Percentiles rank a stretch among this genome's conserved stretches.
Conservation (phyloP, 1,284 basidiomycete genomes). For the Coriolopsis trogii region DNA sequence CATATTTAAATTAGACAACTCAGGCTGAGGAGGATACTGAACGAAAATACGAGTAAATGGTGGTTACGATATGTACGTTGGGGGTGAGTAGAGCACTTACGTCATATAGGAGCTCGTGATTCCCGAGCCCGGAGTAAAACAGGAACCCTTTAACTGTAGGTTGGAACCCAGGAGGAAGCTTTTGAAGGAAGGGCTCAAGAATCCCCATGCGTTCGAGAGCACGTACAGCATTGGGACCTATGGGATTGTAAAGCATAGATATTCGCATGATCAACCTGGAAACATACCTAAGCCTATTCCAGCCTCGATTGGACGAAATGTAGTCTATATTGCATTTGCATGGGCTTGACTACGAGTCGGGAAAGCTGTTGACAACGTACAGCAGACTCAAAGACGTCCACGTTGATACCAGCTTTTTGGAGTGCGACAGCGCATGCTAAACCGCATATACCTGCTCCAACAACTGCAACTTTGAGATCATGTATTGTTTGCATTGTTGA, state of each 20-base stretch:
- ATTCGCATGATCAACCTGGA: neutral
- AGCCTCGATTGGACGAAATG: slow-evolving; percentile 55
- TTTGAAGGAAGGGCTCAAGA: slow-evolving; percentile 42
- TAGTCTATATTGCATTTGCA: slow-evolving; percentile 31
- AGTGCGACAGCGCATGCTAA: slow-evolving; percentile 50
- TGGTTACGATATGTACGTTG: too few relatives aligned
- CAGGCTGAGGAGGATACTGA: slow-evolving; percentile 9
- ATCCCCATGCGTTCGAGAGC: slow-evolving; percentile 49
- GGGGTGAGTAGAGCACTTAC: slow-evolving; percentile 40
- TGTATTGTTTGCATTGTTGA: too few relatives aligned
- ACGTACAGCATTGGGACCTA: slow-evolving; percentile 54
- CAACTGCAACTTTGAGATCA: slow-evolving; percentile 48
- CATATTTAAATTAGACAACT: slow-evolving; percentile 36
- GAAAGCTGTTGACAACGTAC: slow-evolving; percentile 24
- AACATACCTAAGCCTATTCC: slow-evolving; percentile 52
- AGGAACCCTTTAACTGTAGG: slow-evolving; percentile 39
- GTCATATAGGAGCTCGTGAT: slow-evolving; percentile 49
- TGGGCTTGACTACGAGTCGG: neutral
- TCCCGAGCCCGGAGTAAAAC: slow-evolving; percentile 45
- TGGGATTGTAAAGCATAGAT: neutral
- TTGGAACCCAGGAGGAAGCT: slow-evolving; percentile 37
- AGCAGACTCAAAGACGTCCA: slow-evolving; percentile 55
- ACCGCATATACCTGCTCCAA: slow-evolving; percentile 58
- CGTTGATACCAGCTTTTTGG: slow-evolving; percentile 43
- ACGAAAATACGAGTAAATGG: too few relatives aligned